phyloP scores from a whole-genome alignment of 495 filamentous ascomycete genomes.

The Daldinia caldariorum region DNA sequence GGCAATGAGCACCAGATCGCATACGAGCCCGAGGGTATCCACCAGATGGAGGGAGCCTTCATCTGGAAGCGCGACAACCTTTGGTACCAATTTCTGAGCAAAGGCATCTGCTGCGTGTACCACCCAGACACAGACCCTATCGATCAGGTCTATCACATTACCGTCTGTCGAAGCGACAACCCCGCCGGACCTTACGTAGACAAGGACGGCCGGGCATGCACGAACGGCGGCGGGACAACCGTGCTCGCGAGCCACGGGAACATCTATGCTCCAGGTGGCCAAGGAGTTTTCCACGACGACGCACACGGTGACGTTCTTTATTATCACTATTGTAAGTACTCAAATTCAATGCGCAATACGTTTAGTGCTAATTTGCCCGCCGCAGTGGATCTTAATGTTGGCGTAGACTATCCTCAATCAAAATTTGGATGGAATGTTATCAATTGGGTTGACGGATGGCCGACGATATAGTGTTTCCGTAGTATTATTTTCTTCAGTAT shows the following conservation, averaged over 20 bases:
- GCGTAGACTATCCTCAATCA: conserved; percentile 67
- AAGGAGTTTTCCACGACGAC: conserved; percentile 52
- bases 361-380: conserved; percentile 11
- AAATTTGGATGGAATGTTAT: conserved; percentile 70
- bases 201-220: conserved; percentile 61
- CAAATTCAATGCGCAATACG: background rate
- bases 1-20: conserved; percentile 59
- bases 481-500: too few species aligned
- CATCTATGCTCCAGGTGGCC: conserved; percentile 72
- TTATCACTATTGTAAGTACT: conserved; percentile 65
- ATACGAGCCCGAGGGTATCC: conserved; percentile 59
- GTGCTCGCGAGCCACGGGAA: conserved; percentile 66
- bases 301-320: conserved; percentile 62
- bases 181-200: conserved; percentile 66
- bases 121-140: conserved; percentile 50
- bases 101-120: conserved; percentile 66
- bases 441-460: conserved; percentile 69
- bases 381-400: conserved; percentile 61
- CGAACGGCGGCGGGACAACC: conserved; percentile 65
- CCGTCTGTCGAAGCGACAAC: conserved; percentile 63
- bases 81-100: conserved; percentile 70
- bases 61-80: conserved; percentile 62
- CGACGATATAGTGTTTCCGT: conserved; percentile 45
- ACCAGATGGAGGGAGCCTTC: conserved; percentile 64
- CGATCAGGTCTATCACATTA: conserved; percentile 67